Percentiles rank a stretch among this genome's conserved stretches.
Evolutionary conservation across 352 stramenopile species (phyloP).

Genomic region (Phytophthora multivora): DNA sequence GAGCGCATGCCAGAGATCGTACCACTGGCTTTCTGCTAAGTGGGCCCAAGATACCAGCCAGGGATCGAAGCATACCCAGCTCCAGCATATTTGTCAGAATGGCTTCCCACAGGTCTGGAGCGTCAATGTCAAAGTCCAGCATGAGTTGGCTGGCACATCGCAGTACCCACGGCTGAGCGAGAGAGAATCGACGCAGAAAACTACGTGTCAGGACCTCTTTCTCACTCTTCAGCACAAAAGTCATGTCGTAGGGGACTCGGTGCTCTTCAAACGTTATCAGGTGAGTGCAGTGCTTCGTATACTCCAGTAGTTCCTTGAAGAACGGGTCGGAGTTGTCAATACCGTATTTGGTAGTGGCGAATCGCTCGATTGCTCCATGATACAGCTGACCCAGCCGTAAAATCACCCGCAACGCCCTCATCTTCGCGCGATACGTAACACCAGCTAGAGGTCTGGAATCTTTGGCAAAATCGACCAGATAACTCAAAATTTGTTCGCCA

Average conservation of each 20-base stretch:
- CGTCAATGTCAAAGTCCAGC: conserved; percentile 58
- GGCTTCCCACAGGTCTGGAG: conserved; percentile 50
- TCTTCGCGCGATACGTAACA: conserved; percentile 65
- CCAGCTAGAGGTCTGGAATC: conserved; percentile 46
- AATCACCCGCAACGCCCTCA: conserved; percentile 47
- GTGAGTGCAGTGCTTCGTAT: conserved; percentile 41
- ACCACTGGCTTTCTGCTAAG: conserved; percentile 46
- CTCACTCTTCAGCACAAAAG: conserved; percentile 43
- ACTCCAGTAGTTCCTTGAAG: conserved; percentile 43
- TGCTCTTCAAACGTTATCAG: conserved; percentile 64
- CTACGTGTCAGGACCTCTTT: conserved; percentile 52
- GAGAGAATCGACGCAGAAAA: conserved; percentile 47
- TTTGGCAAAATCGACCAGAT: conserved; percentile 46
- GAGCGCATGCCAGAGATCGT: conserved; percentile 36
- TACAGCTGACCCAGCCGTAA: conserved; percentile 37
- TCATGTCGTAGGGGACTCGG: conserved; percentile 51
- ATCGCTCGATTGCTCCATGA: conserved; percentile 19
- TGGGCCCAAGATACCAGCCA: conserved; percentile 40
- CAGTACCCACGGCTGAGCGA: conserved; percentile 39
- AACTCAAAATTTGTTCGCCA: conserved; percentile 40
- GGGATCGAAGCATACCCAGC: conserved; percentile 52
- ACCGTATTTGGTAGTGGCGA: conserved; percentile 29
- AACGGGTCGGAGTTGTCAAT: conserved; percentile 17
- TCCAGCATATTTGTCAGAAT: conserved; percentile 50
- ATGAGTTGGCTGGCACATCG: conserved; percentile 46